Conservation (phyloP, 192 early-diverging fungal species). For the Blastocladiella britannica region DNA sequence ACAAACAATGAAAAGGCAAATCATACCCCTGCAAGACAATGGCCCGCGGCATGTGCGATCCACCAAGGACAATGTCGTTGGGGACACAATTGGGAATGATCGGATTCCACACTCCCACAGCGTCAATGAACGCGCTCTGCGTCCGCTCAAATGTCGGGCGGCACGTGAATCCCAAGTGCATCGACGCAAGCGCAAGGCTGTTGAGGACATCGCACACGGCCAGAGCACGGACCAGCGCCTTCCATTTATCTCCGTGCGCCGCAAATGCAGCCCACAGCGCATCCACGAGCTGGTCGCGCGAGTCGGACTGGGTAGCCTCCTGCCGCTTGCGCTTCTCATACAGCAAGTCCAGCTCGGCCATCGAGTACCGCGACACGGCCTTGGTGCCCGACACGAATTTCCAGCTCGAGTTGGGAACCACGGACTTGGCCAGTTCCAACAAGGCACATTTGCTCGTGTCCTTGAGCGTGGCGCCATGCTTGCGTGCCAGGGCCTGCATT, state of each 20-base stretch:
- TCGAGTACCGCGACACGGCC: slow-evolving; percentile 72
- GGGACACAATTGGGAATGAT: slow-evolving; percentile 65
- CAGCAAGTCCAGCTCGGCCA: slow-evolving; percentile 32
- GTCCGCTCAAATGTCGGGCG: too few species aligned
- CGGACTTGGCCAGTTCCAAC: slow-evolving; percentile 60
- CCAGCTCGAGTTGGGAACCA: too few species aligned
- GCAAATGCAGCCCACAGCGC: slow-evolving; percentile 73
- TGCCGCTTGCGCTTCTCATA: slow-evolving; percentile 58
- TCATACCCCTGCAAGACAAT: too few species aligned
- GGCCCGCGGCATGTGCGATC: too few species aligned
- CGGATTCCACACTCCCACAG: slow-evolving; percentile 1
- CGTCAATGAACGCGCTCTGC: too few species aligned
- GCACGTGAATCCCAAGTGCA: neutral
- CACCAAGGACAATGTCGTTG: slow-evolving; percentile 72
- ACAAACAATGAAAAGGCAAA: too few species aligned
- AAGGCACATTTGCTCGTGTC: too few species aligned
- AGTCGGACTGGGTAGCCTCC: slow-evolving; percentile 51
- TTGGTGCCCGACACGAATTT: slow-evolving; percentile 53
- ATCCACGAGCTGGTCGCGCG: slow-evolving; percentile 47
- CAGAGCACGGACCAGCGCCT: slow-evolving; percentile 45
- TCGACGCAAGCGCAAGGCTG: slow-evolving; percentile 19
- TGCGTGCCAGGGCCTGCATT: slow-evolving; percentile 67
- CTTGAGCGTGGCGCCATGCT: too few species aligned
- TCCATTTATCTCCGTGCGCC: slow-evolving; percentile 43
- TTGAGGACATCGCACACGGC: slow-evolving; percentile 76